Base-by-base conservation (phyloP, 768 basidiomycete genomes). In the Dendrothele bispora region DNA sequence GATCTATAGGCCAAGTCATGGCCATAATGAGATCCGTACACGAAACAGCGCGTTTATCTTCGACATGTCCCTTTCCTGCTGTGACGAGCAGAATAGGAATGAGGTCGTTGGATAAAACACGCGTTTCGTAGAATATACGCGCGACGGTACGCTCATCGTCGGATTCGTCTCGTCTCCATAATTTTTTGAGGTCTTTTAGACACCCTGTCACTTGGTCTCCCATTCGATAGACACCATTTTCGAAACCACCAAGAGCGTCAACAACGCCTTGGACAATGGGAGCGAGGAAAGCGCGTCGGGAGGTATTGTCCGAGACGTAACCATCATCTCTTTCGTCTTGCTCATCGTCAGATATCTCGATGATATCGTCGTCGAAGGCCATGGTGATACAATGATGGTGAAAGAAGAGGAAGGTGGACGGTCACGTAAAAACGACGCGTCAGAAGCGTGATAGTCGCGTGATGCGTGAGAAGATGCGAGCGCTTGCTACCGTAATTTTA, bases 1-100 rank as follows among this genome's bases (percentile, higher is more conserved):
- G 74, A 65, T 98, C 91, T 45, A 99, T 95, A 1, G 97, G 97
- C 97, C 97, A 99, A 1, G 95, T 98, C 90, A 99, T 91, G 0
- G 95, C 94, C 0, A 92, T 90, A 62, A 98, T 85, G 20, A 99
- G 73, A 62, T 98, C 97, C 7, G 84, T 86, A 53, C 86, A 88
- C 1, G 85, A 81, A 22, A 95, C 78, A 0, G 91, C 91, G 39
- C 89, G 75, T 56, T 86, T 88, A 66, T 93, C 89, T 54, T 91
- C 89, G 26, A 88, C 83, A 18, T 74, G 65, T 1, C 89, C 89
- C 43, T 82, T 80, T 10, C 89, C 88, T 1, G 89, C 88, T 1
- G 91, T 93, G 50, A 78, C 78, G 40, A 90, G 74, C 11, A 98
- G 73, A 46, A 98, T 88, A 15, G 92, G 88, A 17, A 98, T 68